These are phyloP conservation scores for Penicillium sp. DNA, from an alignment of 2,329 filamentous ascomycete species.

Conservation along the genomic window DNA sequence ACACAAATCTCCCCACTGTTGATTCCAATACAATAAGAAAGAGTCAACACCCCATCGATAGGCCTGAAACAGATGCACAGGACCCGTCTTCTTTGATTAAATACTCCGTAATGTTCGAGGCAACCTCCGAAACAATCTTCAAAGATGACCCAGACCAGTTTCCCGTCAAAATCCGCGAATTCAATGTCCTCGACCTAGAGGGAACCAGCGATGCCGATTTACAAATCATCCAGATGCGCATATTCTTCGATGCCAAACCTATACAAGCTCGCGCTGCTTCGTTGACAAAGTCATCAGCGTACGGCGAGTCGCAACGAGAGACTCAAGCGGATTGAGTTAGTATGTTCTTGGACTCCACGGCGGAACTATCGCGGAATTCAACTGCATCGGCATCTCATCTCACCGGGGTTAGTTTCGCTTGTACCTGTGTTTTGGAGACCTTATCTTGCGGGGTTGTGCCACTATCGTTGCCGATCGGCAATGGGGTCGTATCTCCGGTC, in stretches of 20 bases:
- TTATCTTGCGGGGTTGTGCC: background rate
- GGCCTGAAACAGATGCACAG: background rate
- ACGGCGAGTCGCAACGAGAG: constrained; percentile 8
- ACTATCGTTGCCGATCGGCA: constrained; percentile 13
- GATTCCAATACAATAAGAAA: background rate
- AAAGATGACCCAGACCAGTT: constrained; percentile 24
- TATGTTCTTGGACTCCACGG: background rate
- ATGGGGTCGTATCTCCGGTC: background rate
- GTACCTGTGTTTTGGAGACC: background rate
- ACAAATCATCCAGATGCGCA: constrained; percentile 20
- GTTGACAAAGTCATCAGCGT: constrained; percentile 9
- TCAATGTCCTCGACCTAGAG: constrained; percentile 21
- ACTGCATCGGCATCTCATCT: background rate
- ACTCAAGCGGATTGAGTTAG: background rate
- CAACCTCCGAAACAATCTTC: constrained; percentile 19
- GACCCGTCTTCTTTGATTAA: background rate
- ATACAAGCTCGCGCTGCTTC: constrained; percentile 17
- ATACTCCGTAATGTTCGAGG: constrained; percentile 24
- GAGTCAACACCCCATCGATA: background rate
- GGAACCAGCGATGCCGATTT: constrained; percentile 7
- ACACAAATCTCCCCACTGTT: background rate
- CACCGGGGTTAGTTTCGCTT: background rate
- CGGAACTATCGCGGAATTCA: constrained; percentile 12
- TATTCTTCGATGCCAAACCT: constrained; percentile 20
- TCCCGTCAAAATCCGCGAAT: constrained; percentile 16